phyloP scores from a whole-genome alignment of 352 stramenopile species.

The Globisporangium orthogonon region DNA sequence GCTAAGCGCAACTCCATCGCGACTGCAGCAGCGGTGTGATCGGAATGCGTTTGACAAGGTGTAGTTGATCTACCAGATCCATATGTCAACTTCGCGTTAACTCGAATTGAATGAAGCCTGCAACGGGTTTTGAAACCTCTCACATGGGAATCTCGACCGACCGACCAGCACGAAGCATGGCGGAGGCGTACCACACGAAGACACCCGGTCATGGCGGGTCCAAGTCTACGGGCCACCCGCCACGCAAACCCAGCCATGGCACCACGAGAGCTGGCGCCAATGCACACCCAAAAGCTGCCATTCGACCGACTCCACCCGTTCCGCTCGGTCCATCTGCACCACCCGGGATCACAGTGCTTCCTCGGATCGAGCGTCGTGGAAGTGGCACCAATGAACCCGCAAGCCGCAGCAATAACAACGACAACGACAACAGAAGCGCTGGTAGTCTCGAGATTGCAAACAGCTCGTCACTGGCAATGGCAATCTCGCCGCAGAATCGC shows the following conservation, averaged over 20 bases:
- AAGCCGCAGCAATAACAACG: slow-evolving; percentile 8
- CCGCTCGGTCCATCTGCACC: slow-evolving; percentile 1
- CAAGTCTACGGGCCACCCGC: slow-evolving; percentile 1
- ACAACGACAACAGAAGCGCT: slow-evolving; percentile 13
- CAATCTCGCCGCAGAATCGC: slow-evolving; percentile 23
- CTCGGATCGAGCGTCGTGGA: slow-evolving; percentile 24
- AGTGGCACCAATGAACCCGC: slow-evolving; percentile 1
- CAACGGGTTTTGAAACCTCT: too few species aligned
- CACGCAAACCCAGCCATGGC: slow-evolving; percentile 10
- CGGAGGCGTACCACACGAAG: slow-evolving; percentile 1
- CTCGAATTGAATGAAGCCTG: too few species aligned
- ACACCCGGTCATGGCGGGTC: neutral
- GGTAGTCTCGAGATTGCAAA: slow-evolving; percentile 8
- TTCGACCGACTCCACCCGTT: slow-evolving; percentile 18
- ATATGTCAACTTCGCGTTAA: too few species aligned
- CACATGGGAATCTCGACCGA: too few species aligned
- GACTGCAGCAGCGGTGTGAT: slow-evolving; percentile 1
- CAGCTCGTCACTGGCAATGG: slow-evolving; percentile 9
- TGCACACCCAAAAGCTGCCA: slow-evolving; percentile 7
- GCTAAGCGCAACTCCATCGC: slow-evolving; percentile 4
- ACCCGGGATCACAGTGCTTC: slow-evolving; percentile 21
- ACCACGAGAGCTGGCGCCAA: neutral
- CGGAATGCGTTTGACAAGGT: neutral
- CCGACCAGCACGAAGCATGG: too few species aligned
- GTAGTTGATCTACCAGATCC: too few species aligned